Evolutionary conservation across 2,329 filamentous ascomycete species (phyloP), one percentile per base, ranked within the genome.

Genomic region (Lizonia empirigonia): DNA sequence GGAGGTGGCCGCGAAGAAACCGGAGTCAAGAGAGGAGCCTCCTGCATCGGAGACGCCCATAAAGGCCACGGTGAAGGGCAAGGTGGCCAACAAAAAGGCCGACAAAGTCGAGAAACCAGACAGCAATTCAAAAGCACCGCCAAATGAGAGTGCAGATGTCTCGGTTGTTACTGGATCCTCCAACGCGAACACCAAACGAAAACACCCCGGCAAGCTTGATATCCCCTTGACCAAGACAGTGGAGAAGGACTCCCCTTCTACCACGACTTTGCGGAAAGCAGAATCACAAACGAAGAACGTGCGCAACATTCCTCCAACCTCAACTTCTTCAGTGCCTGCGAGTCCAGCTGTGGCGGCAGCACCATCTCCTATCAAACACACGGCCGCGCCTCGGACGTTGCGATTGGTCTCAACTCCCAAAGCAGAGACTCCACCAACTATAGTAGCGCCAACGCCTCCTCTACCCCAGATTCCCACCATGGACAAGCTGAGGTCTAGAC

Each of bases 371-470:
- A 65, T 75, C 19, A 73, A 75, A 53, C 75, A 74, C 40, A 56
- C 69, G 39, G 59, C 59, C 15, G 74, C 77, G 4, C 81, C 86
- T 0, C 87, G 87, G 65, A 89, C 86, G 1, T 71, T 91, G 27
- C 81, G 88, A n/a, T 79, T 91, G 7, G 78, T 89, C n/a, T 78
- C 85, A 16, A 86, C 85, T 0, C 82, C 85, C 1, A 90, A 84
- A 67, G 73, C 78, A 1, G 87, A 90, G 62, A 70, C 73, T 1
- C 78, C 83, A 2, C 75, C 73, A 13, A 68, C 75, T 23, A 60
- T 77, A 37, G 68, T 72, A 18, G 63, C 67, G 6, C 57, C 64
- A 12, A 61, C 74, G 10, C 50, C 69, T 7, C 56, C 64, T 27
- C 44, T 73, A 13, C 64, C 69, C 13, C 69, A 73, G 13, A 58